Conservation (phyloP, 2,329 filamentous ascomycete genomes). For the Ceratocystiopsis brevicomis region DNA sequence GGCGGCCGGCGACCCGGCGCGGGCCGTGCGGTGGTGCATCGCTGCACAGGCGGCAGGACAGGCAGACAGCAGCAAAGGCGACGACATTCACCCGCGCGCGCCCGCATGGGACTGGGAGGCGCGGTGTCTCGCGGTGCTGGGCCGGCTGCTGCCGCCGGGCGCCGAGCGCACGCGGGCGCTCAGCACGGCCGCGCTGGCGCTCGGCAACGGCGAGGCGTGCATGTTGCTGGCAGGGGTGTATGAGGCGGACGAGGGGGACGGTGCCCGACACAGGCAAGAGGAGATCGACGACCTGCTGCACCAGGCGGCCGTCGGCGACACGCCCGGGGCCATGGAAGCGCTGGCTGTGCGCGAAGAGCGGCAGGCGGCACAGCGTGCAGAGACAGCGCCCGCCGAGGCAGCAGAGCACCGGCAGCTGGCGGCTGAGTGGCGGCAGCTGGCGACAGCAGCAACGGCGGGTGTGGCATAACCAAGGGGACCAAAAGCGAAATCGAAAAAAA, state of each 20-base stretch:
- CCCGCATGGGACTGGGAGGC: conserved; percentile 19
- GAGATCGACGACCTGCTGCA: conserved; percentile 3
- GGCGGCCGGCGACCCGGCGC: conserved; percentile 6
- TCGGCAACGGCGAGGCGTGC: conserved; percentile 14
- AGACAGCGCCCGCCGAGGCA: conserved; percentile 2
- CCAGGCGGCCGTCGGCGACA: conserved; percentile 16
- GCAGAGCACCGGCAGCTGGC: conserved; percentile 10
- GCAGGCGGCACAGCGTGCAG: not conserved
- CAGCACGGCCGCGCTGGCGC: conserved; percentile 14
- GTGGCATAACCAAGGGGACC: not conserved
- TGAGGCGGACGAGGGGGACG: not conserved
- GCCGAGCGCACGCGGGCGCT: conserved; percentile 7
- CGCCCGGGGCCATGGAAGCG: conserved; percentile 8
- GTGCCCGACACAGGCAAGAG: conserved; percentile 10
- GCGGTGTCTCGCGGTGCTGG: conserved; percentile 15
- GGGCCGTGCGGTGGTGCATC: conserved; percentile 14
- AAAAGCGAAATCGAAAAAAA: not conserved
- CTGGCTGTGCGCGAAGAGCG: conserved; percentile 5
- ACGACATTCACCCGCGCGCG: not conserved
- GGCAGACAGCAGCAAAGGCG: not conserved
- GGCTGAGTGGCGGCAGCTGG: conserved; percentile 14
- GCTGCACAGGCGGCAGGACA: conserved; percentile 3
- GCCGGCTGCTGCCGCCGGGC: conserved; percentile 10
- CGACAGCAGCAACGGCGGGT: not conserved
- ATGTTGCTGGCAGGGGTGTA: conserved; percentile 14